phyloP scores from a whole-genome alignment of 441 rosid genomes.

The Capsella rubella region DNA sequence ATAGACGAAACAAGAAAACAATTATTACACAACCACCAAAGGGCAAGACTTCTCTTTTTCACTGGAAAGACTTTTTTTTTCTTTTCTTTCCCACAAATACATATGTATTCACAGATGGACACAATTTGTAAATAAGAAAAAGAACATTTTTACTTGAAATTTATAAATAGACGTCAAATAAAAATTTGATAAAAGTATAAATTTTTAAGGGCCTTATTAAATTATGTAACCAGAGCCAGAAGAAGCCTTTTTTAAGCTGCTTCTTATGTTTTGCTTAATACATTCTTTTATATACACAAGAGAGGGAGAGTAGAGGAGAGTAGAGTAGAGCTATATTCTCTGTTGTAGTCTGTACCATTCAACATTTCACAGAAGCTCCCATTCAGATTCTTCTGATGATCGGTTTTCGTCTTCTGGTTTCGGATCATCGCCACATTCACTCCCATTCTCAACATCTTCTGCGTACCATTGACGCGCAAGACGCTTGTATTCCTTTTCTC shows the following conservation, averaged over 20 bases:
- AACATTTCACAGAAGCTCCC: constrained; percentile 65
- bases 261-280: constrained; percentile 34
- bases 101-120: not conserved
- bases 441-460: constrained; percentile 45
- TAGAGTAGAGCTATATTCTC: not conserved
- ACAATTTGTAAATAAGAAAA: not conserved
- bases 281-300: constrained; percentile 32
- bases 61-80: not conserved
- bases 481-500: constrained; percentile 68
- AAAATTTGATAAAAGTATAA: constrained; percentile 2
- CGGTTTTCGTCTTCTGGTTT: constrained; percentile 14
- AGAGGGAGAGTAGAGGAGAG: not conserved
- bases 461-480: constrained; percentile 57
- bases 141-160: constrained; percentile 11
- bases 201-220: constrained; percentile 4
- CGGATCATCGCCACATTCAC: constrained; percentile 34
- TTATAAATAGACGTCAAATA: not conserved
- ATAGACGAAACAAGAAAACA: constrained; percentile 41
- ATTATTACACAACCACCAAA: constrained; percentile 44
- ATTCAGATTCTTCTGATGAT: constrained; percentile 56
- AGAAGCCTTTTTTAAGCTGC: constrained; percentile 32
- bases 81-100: constrained; percentile 1
- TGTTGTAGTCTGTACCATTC: not conserved
- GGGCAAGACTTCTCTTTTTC: constrained; percentile 5
- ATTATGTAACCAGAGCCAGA: constrained; percentile 18